A percentile compares a stretch with the other conserved stretches of the same genome.
Evolutionary conservation across 139 green algal species (phyloP).

Genomic region (Auxenochlorella protothecoides): DNA sequence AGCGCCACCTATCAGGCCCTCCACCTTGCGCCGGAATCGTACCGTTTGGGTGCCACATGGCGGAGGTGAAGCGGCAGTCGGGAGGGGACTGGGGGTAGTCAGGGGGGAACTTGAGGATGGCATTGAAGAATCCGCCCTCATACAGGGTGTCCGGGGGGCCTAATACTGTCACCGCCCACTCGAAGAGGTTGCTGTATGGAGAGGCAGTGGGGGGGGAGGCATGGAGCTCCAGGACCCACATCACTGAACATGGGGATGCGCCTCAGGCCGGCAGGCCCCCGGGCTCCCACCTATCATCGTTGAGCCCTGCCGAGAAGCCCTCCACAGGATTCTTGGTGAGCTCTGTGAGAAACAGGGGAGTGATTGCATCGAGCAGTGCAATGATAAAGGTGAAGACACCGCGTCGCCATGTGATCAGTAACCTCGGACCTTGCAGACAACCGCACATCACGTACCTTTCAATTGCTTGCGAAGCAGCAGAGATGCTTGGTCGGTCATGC

Average conservation of each 20-base stretch:
- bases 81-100: conserved; percentile 97
- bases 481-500: conserved; percentile 59
- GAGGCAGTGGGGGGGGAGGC: neutral
- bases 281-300: conserved; percentile 68
- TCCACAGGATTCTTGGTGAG: conserved; percentile 93
- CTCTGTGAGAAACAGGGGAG: conserved; percentile 53
- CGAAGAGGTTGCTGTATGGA: conserved; percentile 76
- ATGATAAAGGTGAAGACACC: neutral
- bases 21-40: conserved; percentile 1
- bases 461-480: conserved; percentile 86
- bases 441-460: conserved; percentile 51
- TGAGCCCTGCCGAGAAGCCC: conserved; percentile 93
- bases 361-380: neutral
- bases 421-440: neutral
- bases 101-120: conserved; percentile 84
- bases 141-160: conserved; percentile 96
- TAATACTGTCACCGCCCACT: conserved; percentile 97
- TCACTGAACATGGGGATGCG: neutral
- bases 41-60: conserved; percentile 98
- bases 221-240: neutral
- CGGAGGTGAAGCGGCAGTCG: conserved; percentile 87
- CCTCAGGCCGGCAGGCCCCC: neutral
- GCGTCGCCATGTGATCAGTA: neutral
- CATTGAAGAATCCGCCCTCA: conserved; percentile 99
- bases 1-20: neutral